Evolutionary conservation across 2,329 filamentous ascomycete species (phyloP), one percentile per base, ranked within the genome.

Genomic region (Bipolaris cookei): DNA sequence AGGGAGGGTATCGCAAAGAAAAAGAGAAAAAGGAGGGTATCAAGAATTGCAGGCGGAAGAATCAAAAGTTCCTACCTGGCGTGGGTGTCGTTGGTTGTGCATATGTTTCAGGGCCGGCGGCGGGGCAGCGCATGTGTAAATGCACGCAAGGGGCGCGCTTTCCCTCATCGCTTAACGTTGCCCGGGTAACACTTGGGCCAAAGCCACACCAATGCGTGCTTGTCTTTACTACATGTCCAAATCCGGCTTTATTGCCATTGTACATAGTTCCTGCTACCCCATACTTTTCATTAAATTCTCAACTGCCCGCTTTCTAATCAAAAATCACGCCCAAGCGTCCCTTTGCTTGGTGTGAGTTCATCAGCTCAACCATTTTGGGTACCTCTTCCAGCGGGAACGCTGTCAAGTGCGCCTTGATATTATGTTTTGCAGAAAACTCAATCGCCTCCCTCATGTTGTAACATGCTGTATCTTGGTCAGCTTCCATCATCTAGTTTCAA

Each of bases 401-500:
- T 14, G 64, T 68, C 54, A 74, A 47, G 49, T 72, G 70, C 18
- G 70, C 66, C 58, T 67, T 67, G 16, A 75, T 73, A 39, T 68
- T 64, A 28, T 75, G 69, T 47, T 76, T 73, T 8, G 72, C 67
- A 30, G 64, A 68, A 49, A 75, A 75, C 52, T 74, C 70, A 42
- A 75, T 72, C 5, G 68, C 70, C 37, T 66, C 59, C 23, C 64
- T 63, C 71, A 75, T 73, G 35, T 75, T 75, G 54, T 74, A 71
- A 48, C 72, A 42, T 70, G 76, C 48, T 80, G 78, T 23, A 68
- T 73, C 76, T 62, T 28, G 80, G 64, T 59, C 71, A 81, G n/a
- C 79, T 80, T 37, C 28, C 37, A 16, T 14, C 4, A 1, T 18
- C 1, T 7, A 3, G 3, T n/a, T 10, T 41, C 11, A 7, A 5